These are phyloP conservation scores for Orbilia quercus DNA, from an alignment of 2,329 filamentous ascomycete genomes.

Conservation along the genomic window DNA sequence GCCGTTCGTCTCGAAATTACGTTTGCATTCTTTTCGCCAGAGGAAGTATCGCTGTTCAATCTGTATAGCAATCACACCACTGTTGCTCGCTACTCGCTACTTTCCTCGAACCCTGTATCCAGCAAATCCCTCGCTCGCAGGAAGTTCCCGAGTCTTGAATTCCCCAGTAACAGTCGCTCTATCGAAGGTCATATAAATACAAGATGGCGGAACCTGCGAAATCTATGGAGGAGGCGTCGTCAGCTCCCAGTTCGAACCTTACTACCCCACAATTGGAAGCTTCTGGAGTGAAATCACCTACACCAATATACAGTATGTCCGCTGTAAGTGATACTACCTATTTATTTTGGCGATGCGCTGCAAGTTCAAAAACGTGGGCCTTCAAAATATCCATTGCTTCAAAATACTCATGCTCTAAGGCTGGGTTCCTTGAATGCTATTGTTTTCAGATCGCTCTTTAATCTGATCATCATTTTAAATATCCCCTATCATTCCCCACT, in stretches of 20 bases:
- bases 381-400: no score
- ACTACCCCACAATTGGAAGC: slow-evolving; percentile 50
- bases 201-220: slow-evolving; percentile 42
- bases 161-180: slow-evolving; percentile 22
- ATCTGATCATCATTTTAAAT: neutral
- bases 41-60: neutral
- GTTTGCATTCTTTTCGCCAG: slow-evolving; percentile 20
- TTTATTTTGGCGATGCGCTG: neutral
- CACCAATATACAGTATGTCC: slow-evolving; percentile 53
- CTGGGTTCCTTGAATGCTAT: slow-evolving; percentile 21
- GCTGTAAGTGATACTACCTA: slow-evolving; percentile 44
- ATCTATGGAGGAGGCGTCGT: slow-evolving; percentile 13
- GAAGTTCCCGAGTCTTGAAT: slow-evolving; percentile 44
- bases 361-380: slow-evolving; percentile 2
- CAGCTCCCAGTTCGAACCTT: slow-evolving; percentile 28
- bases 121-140: slow-evolving; percentile 12
- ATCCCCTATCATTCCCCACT: slow-evolving; percentile 7
- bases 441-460: slow-evolving; percentile 6
- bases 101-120: slow-evolving; percentile 8
- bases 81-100: slow-evolving; percentile 3
- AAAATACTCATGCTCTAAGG: no score
- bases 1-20: slow-evolving; percentile 39
- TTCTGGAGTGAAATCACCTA: slow-evolving; percentile 54
- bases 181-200: slow-evolving; percentile 19
- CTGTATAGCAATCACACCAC: slow-evolving; percentile 18